Evolutionary conservation across 495 filamentous ascomycete genomes (phyloP).

Genomic region (Lasiosphaeris hirsuta): DNA sequence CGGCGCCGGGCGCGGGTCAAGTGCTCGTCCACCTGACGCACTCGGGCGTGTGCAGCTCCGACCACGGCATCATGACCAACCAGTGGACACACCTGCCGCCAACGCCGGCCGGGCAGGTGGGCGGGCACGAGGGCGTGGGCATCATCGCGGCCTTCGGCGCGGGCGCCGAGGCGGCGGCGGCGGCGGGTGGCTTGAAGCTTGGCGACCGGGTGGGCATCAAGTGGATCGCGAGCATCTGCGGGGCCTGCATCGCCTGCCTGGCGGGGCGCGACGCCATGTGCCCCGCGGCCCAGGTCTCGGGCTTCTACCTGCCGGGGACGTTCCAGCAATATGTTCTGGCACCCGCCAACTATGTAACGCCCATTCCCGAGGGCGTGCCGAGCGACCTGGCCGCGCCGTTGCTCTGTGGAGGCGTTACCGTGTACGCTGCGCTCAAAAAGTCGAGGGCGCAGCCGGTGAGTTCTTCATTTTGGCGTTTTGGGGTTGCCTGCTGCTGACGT

Average conservation of each 20-base stretch:
- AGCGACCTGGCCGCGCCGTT: conserved; percentile 62
- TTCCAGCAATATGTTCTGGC: conserved; percentile 71
- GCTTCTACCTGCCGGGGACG: conserved; percentile 57
- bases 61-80: conserved; percentile 60
- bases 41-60: conserved; percentile 52
- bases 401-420: conserved; percentile 59
- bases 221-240: conserved; percentile 47
- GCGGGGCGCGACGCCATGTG: conserved; percentile 50
- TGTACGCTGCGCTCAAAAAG: conserved; percentile 57
- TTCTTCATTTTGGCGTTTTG: not conserved
- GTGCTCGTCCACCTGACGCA: conserved; percentile 60
- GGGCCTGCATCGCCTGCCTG: conserved; percentile 46
- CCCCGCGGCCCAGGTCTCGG: conserved; percentile 49
- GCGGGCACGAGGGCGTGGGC: conserved; percentile 62
- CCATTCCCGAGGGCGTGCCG: conserved; percentile 59
- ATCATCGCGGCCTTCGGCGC: conserved; percentile 60
- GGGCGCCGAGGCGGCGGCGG: no score
- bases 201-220: conserved; percentile 66
- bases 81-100: conserved; percentile 57
- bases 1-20: conserved; percentile 60
- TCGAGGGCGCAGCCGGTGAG: conserved; percentile 46
- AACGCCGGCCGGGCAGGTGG: conserved; percentile 63
- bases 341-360: conserved; percentile 64
- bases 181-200: no score
- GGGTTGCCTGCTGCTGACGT: not conserved